These are phyloP conservation scores for Dissophora ornata DNA, from an alignment of 192 early-diverging fungal genomes.

Conservation along the genomic window DNA sequence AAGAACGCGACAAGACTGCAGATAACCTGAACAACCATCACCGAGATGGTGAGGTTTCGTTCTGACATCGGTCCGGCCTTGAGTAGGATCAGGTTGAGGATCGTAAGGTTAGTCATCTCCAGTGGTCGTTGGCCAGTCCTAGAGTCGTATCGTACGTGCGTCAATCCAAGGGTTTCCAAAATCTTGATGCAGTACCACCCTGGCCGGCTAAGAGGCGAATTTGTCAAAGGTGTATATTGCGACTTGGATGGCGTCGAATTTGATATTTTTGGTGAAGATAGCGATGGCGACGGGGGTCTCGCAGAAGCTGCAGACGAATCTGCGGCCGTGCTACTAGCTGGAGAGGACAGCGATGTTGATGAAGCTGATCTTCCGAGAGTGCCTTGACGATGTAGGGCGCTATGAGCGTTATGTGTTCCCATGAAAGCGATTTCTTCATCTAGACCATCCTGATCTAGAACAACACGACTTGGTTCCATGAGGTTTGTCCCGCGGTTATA, in stretches of 20 bases:
- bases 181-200: slow-evolving; percentile 67
- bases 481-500: slow-evolving; percentile 54
- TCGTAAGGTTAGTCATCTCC: slow-evolving; percentile 89
- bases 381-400: neutral
- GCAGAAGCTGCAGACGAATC: neutral
- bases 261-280: neutral
- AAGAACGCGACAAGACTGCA: slow-evolving; percentile 80
- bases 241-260: neutral
- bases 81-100: slow-evolving; percentile 92
- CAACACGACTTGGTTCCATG: slow-evolving; percentile 34
- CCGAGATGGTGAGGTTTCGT: slow-evolving; percentile 61
- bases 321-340: neutral
- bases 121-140: slow-evolving; percentile 57
- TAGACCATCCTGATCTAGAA: slow-evolving; percentile 29
- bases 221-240: slow-evolving; percentile 8
- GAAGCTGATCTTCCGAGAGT: slow-evolving; percentile 26
- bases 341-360: slow-evolving; percentile 3
- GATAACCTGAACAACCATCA: slow-evolving; percentile 76
- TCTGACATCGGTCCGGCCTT: slow-evolving; percentile 81
- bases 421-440: slow-evolving; percentile 14
- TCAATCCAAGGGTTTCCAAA: slow-evolving; percentile 63
- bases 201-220: slow-evolving; percentile 1
- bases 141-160: slow-evolving; percentile 63
- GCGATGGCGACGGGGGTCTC: neutral
- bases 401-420: slow-evolving; percentile 18